Base-by-base conservation (phyloP, 345 rosid species). In the Isatis tinctoria region DNA sequence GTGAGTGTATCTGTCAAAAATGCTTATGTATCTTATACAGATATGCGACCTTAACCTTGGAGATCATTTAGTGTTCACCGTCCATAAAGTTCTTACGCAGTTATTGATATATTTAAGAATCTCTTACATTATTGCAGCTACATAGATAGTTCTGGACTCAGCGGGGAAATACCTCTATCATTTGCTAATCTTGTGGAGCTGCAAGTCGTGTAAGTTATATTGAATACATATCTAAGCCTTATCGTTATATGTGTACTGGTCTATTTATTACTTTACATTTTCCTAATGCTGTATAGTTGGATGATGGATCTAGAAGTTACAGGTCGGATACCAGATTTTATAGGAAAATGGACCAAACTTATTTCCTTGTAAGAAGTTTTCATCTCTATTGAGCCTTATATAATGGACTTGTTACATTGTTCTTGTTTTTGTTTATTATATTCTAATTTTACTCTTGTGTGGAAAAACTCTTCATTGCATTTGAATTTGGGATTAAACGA, bases 241-340 rank as follows among this genome's bases (percentile, higher is more conserved):
- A 27, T 60, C 12, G 16, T 69, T 48, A 43, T 20, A 6, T 36
- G 51, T 58, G 32, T 39, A 61, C 1, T 43, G 28, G 30, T 41
- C 33, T 20, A 18, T 60, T 4, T 48, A 56, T 18, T 60, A 67
- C 44, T 68, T 59, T 10, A 60, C 49, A 40, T 68, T 61, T 24
- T 20, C 17, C 22, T 11, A 11, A 22, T 49, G 17, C 22, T 63
- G 48, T 58, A 49, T 82, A 87, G 88, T 44, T 78, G 81, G 85
- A 85, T 83, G 51, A 77, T 67, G 28, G 86, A 87, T 51, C 60
- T 62, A 62, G 83, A 72, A 43, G 18, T 87, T 37, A 82, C 88
- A 54, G 86, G 91, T 57, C 85, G 8, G 53, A 83, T 87, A 75
- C 91, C 87, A 11, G 83, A 80, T 49, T 85, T 87, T 63, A 85